phyloP scores from a whole-genome alignment of 2,329 filamentous ascomycete genomes.

The Trichoderma sp. region DNA sequence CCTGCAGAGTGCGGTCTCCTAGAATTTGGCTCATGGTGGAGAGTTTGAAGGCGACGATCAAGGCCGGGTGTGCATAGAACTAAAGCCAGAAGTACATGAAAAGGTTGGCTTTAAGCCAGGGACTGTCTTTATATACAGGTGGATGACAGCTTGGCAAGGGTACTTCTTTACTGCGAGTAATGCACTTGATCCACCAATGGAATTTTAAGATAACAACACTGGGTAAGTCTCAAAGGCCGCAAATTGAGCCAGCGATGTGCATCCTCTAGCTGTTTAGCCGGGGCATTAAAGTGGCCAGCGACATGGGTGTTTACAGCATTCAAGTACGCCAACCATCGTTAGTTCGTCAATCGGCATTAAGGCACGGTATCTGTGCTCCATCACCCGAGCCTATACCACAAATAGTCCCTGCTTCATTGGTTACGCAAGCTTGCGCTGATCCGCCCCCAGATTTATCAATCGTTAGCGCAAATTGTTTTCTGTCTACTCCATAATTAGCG shows the following conservation, averaged over 20 bases:
- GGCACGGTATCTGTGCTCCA: constrained; percentile 8
- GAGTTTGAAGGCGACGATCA: not conserved
- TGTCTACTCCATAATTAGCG: not conserved
- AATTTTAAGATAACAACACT: not conserved
- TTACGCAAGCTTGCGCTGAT: constrained; percentile 7
- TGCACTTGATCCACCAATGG: not conserved
- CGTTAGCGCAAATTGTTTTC: not conserved
- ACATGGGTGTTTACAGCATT: not conserved
- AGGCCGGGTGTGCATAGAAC: not conserved
- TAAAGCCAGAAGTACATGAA: not conserved
- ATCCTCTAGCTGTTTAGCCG: not conserved
- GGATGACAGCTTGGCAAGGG: not conserved
- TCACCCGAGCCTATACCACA: not conserved
- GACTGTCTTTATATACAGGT: not conserved
- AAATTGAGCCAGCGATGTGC: not conserved
- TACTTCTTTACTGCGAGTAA: not conserved
- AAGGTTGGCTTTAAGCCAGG: not conserved
- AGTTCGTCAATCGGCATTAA: constrained; percentile 2
- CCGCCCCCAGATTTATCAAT: constrained; percentile 10
- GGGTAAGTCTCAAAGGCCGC: not conserved
- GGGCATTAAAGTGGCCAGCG: not conserved
- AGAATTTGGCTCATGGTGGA: constrained; percentile 1
- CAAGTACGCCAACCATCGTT: not conserved
- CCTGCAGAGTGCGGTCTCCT: not conserved
- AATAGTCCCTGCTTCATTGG: not conserved